Percentiles rank a stretch among this genome's conserved stretches.
Conservation (phyloP, 2,329 filamentous ascomycete species). For the Monosporascus sp. region DNA sequence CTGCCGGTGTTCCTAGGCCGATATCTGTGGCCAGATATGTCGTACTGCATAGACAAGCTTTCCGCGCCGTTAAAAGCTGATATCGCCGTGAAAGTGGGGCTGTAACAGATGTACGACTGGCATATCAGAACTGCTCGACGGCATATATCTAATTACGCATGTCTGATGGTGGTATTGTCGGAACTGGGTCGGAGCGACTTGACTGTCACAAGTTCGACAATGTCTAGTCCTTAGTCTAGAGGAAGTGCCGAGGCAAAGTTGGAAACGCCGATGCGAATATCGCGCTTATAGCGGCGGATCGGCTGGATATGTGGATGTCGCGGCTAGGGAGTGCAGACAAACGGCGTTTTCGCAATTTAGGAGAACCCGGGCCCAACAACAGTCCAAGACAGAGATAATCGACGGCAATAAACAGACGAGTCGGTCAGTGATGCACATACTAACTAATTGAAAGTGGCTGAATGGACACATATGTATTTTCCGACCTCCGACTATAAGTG, state of each 20-base stretch:
- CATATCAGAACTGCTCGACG: not conserved
- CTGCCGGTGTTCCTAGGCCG: not conserved
- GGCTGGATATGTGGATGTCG: not conserved
- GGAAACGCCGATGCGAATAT: not conserved
- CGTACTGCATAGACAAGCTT: not conserved
- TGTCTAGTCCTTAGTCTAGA: not conserved
- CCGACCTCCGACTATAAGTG: not conserved
- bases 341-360: not conserved
- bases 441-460: too few species aligned
- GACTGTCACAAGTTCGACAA: not conserved
- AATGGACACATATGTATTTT: not conserved
- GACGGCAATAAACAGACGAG: not conserved
- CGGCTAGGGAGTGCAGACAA: not conserved
- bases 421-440: too few species aligned
- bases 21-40: not conserved
- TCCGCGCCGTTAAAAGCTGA: not conserved
- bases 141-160: not conserved
- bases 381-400: not conserved
- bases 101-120: not conserved
- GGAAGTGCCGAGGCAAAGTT: not conserved
- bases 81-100: not conserved
- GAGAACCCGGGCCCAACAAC: not conserved
- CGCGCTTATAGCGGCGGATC: not conserved
- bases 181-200: too few species aligned
- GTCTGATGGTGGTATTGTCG: too few species aligned